A percentile compares a stretch with the other conserved stretches of the same genome.
Evolutionary conservation across 2,329 filamentous ascomycete species (phyloP).

Genomic region (Dactylellina cionopaga): DNA sequence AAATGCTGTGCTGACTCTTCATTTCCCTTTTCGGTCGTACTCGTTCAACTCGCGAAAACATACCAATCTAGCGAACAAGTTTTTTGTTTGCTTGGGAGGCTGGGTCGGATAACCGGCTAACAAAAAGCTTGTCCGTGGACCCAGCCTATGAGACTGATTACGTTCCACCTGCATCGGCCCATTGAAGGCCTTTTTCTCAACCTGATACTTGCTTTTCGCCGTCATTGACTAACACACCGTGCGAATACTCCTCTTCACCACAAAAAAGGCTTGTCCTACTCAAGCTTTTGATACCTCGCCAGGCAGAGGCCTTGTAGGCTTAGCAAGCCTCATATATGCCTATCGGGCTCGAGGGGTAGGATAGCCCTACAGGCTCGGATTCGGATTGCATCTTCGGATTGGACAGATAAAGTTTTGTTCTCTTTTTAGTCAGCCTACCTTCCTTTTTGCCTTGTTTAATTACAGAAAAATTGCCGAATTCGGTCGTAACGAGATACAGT

Average conservation of each 20-base stretch:
- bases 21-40: slow-evolving; percentile 45
- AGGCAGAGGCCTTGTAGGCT: not conserved
- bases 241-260: not conserved
- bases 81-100: not conserved
- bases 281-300: not conserved
- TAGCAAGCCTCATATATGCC: too few relatives aligned
- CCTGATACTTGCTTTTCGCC: too few relatives aligned
- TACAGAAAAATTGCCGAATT: slow-evolving; percentile 25
- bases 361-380: too few relatives aligned
- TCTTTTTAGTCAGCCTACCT: slow-evolving; percentile 11
- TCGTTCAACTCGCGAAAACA: too few relatives aligned
- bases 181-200: too few relatives aligned
- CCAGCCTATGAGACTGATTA: not conserved
- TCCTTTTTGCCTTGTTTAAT: not conserved
- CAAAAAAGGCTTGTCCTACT: not conserved
- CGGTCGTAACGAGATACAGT: slow-evolving; percentile 37
- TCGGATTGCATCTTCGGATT: too few relatives aligned
- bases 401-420: too few relatives aligned
- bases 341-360: too few relatives aligned
- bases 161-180: slow-evolving; percentile 6
- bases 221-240: too few relatives aligned
- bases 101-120: slow-evolving; percentile 1
- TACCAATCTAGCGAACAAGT: too few relatives aligned
- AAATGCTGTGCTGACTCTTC: not conserved
- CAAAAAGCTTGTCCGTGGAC: slow-evolving; percentile 2